Base-by-base conservation (phyloP, 2,329 filamentous ascomycete genomes). In the Sporothrix brunneoviolacea region DNA sequence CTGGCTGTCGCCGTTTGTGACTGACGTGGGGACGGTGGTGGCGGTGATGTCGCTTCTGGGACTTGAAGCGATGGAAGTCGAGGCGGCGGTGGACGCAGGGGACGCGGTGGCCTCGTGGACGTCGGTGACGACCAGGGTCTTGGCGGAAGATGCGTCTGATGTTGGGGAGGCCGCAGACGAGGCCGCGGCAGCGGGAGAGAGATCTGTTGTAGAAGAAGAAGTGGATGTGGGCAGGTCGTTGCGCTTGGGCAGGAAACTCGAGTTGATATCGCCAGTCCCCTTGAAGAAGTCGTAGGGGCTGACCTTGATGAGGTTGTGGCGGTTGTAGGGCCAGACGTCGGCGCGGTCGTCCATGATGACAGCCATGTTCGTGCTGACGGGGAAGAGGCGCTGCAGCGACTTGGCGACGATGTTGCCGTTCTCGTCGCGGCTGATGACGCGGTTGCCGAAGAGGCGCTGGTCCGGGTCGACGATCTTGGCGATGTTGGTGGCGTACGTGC, bases 201-300 rank as follows among this genome's bases (percentile, higher is more conserved):
- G 5, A 35, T 7, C 32, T 35, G 32, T n/a, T 35, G 32, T 13
- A 35, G 10, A 28, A 28, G 24, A 28, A 28, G 24, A 8, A n/a
- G 19, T 4, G 24, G 24, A 21, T 43, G 49, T 6, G 5, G 77
- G 54, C 22, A 79, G 66, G 60, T 83, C 75, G 59, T 78, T 68
- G 53, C 77, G 82, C 66, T 95, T 95, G 0, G 93, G 93, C 47
- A 98, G 68, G 64, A 97, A 98, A 64, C 88, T 95, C 12, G 91
- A 94, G 71, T 98, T 98, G 73, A 98, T 98, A 67, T 98, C 93
- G 55, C 93, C 93, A 56, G 96, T 95, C 15, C 93, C 93, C 51
- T 94, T 88, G 70, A 97, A 98, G 69, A 98, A 98, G 65, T 97
- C 91, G 65, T 95, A 98, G 0, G 91, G 89, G 1, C 84, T 83